These are phyloP conservation scores for Benincasa hispida DNA, from an alignment of 306 rosid species.

Conservation along the genomic window DNA sequence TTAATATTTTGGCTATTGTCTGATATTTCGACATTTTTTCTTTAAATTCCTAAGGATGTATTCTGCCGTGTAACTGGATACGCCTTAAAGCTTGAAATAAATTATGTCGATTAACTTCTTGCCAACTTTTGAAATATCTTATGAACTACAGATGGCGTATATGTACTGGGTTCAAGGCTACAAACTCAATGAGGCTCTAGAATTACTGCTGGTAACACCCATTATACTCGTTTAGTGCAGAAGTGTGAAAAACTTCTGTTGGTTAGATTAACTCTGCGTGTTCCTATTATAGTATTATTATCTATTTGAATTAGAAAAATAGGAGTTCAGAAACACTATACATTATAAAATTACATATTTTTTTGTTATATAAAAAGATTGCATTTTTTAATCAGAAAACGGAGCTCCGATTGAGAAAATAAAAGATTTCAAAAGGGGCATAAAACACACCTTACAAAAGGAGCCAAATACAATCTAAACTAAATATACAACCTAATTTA, in stretches of 20 bases:
- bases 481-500: background rate
- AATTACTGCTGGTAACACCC: conserved; percentile 57
- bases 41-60: background rate
- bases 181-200: conserved; percentile 43
- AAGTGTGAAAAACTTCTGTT: background rate
- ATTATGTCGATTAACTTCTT: background rate
- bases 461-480: background rate
- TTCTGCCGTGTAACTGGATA: background rate
- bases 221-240: background rate
- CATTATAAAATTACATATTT: background rate
- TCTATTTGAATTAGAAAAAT: background rate
- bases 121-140: conserved; percentile 13
- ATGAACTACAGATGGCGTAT: conserved; percentile 66
- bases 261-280: background rate
- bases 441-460: background rate
- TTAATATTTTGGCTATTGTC: background rate
- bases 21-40: background rate
- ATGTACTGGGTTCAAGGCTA: conserved; percentile 94
- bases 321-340: background rate
- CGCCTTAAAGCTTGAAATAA: background rate
- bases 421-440: background rate
- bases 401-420: background rate
- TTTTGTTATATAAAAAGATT: no score
- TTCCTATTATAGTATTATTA: background rate
- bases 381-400: background rate